Evolutionary conservation across 1,284 basidiomycete species (phyloP).

Genomic region (Phellopilus nigrolimitatus): DNA sequence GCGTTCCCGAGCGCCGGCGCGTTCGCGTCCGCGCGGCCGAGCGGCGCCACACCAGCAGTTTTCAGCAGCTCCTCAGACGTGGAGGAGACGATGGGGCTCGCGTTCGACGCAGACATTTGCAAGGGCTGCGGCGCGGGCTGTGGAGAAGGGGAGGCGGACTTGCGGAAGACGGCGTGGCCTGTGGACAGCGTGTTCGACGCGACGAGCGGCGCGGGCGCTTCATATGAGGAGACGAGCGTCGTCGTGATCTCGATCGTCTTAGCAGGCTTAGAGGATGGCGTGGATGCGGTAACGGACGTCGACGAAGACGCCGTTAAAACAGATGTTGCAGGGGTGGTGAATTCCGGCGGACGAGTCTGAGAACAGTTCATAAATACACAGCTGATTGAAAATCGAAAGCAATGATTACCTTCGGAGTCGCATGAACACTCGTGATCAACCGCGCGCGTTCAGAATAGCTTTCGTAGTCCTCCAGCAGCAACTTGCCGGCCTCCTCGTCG

Average conservation of each 20-base stretch:
- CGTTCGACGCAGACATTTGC: conserved; percentile 12
- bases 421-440: conserved; percentile 83
- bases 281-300: conserved; percentile 21
- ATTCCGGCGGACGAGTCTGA: conserved; percentile 61
- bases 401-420: conserved; percentile 49
- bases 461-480: conserved; percentile 84
- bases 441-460: conserved; percentile 78
- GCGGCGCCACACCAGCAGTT: conserved; percentile 22
- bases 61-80: conserved; percentile 13
- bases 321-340: conserved; percentile 50
- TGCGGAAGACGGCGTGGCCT: conserved; percentile 20
- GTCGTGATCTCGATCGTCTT: conserved; percentile 21
- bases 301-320: conserved; percentile 22
- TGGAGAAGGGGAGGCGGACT: conserved; percentile 14
- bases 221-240: conserved; percentile 24
- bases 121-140: conserved; percentile 14
- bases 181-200: conserved; percentile 11
- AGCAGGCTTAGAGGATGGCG: conserved; percentile 25
- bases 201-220: conserved; percentile 23
- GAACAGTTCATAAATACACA: conserved; percentile 1
- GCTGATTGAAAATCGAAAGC: background rate
- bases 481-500: conserved; percentile 91
- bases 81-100: background rate
- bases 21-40: conserved; percentile 66
- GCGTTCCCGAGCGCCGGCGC: conserved; percentile 39